Conservation (phyloP, 805 yeast species). For the Candida sanyiensis region DNA sequence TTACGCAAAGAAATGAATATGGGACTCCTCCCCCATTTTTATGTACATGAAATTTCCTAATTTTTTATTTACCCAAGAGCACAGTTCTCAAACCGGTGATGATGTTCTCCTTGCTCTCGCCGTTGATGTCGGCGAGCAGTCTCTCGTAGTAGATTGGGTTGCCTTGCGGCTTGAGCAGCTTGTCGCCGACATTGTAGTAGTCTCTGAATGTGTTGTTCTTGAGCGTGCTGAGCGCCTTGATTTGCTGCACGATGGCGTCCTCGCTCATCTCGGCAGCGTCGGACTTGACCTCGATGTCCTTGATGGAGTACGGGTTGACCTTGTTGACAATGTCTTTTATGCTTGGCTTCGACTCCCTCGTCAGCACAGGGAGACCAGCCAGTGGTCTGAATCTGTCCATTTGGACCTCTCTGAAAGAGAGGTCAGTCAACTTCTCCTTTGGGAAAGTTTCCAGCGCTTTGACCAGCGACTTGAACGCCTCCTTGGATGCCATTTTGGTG, state of each 20-base stretch:
- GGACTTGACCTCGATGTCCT: slow-evolving; percentile 38
- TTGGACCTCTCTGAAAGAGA: slow-evolving; percentile 65
- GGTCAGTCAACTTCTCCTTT: slow-evolving; percentile 59
- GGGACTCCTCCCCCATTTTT: neutral
- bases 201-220: slow-evolving; percentile 56
- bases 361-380: slow-evolving; percentile 40
- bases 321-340: slow-evolving; percentile 38
- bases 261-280: slow-evolving; percentile 41
- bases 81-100: slow-evolving; percentile 68
- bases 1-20: slow-evolving; percentile 24
- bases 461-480: slow-evolving; percentile 52
- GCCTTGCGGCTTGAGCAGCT: slow-evolving; percentile 74
- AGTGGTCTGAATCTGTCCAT: slow-evolving; percentile 48
- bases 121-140: slow-evolving; percentile 62
- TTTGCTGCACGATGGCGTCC: slow-evolving; percentile 46
- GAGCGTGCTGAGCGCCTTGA: slow-evolving; percentile 49
- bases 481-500: slow-evolving; percentile 28
- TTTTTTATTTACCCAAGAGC: slow-evolving; percentile 58
- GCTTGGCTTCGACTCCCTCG: slow-evolving; percentile 31
- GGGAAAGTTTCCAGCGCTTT: slow-evolving; percentile 58
- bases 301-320: slow-evolving; percentile 39
- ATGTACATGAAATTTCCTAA: neutral
- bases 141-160: slow-evolving; percentile 75
- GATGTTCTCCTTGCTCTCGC: slow-evolving; percentile 62
- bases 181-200: slow-evolving; percentile 59